Percentiles rank a stretch among this genome's conserved stretches.
Evolutionary conservation across 108 stramenopile genomes (phyloP).

Genomic region (Asterionellopsis glacialis): DNA sequence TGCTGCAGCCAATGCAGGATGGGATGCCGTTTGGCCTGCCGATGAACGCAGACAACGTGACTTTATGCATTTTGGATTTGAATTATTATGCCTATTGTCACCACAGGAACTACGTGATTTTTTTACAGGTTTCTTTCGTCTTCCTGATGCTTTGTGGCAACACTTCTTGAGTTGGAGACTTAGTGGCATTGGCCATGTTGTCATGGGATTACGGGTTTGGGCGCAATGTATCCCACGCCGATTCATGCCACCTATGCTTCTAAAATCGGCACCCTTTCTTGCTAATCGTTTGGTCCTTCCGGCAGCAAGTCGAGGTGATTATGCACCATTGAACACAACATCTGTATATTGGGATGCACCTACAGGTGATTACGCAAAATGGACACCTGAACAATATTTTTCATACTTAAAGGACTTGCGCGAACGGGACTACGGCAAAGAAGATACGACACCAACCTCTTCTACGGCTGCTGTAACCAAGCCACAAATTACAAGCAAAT

Average conservation of each 20-base stretch:
- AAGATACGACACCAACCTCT: too few species aligned
- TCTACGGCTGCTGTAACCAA: too few species aligned
- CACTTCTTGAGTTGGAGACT: constrained; percentile 18
- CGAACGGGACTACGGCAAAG: too few species aligned
- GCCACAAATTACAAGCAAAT: too few species aligned
- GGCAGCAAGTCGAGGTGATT: not conserved
- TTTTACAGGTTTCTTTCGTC: constrained; percentile 20
- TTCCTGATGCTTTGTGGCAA: constrained; percentile 17
- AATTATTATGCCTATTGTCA: constrained; percentile 13
- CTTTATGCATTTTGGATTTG: constrained; percentile 25
- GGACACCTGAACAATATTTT: constrained; percentile 4
- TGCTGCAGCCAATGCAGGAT: constrained; percentile 1
- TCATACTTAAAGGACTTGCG: not conserved
- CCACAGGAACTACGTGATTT: constrained; percentile 19
- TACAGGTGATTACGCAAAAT: not conserved
- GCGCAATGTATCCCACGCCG: constrained; percentile 15
- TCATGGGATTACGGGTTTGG: constrained; percentile 14
- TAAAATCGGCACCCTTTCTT: constrained; percentile 9
- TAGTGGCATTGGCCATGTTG: constrained; percentile 12
- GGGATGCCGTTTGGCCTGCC: constrained; percentile 14
- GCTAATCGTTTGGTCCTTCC: constrained; percentile 3
- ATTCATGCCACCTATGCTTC: constrained; percentile 15
- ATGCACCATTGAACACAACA: not conserved
- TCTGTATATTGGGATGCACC: constrained; percentile 9
- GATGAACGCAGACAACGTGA: constrained; percentile 18